Evolutionary conservation across 768 basidiomycete genomes (phyloP).

Genomic region (Wakefieldia striispora): DNA sequence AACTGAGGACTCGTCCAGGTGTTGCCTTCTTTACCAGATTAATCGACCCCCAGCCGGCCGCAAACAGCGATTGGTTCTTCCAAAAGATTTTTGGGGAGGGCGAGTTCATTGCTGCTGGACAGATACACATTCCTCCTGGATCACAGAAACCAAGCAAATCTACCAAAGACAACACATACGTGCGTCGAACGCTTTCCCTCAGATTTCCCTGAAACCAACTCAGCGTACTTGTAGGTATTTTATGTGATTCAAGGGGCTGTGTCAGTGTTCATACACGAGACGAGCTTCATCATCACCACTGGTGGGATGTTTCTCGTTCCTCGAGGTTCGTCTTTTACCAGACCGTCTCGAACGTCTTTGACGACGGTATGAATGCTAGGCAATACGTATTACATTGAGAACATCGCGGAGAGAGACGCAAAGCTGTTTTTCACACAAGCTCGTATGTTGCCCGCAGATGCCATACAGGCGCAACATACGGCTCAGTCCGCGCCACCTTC

Average conservation of each 20-base stretch:
- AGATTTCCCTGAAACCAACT: neutral
- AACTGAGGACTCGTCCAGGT: constrained; percentile 42
- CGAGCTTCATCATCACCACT: constrained; percentile 70
- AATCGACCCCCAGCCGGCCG: constrained; percentile 59
- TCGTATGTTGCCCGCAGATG: constrained; percentile 43
- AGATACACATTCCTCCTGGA: constrained; percentile 75
- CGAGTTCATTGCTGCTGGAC: constrained; percentile 88
- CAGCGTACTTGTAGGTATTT: constrained; percentile 48
- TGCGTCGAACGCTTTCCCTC: constrained; percentile 37
- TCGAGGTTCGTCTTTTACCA: constrained; percentile 55
- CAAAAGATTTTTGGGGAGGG: constrained; percentile 92
- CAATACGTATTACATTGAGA: constrained; percentile 88
- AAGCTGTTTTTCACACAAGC: constrained; percentile 93
- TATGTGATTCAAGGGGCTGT: constrained; percentile 88
- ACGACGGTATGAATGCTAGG: constrained; percentile 42
- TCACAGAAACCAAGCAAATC: constrained; percentile 84
- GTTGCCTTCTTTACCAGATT: constrained; percentile 74
- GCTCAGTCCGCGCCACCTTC: constrained; percentile 31
- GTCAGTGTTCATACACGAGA: constrained; percentile 78
- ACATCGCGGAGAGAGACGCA: constrained; percentile 76
- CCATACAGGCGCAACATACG: constrained; percentile 20
- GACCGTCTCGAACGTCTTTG: neutral
- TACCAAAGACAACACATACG: constrained; percentile 92
- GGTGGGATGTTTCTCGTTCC: constrained; percentile 92
- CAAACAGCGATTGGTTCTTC: constrained; percentile 73